Evolutionary conservation across 1,139 yeast genomes (phyloP).

Genomic region (Diutina sp.): DNA sequence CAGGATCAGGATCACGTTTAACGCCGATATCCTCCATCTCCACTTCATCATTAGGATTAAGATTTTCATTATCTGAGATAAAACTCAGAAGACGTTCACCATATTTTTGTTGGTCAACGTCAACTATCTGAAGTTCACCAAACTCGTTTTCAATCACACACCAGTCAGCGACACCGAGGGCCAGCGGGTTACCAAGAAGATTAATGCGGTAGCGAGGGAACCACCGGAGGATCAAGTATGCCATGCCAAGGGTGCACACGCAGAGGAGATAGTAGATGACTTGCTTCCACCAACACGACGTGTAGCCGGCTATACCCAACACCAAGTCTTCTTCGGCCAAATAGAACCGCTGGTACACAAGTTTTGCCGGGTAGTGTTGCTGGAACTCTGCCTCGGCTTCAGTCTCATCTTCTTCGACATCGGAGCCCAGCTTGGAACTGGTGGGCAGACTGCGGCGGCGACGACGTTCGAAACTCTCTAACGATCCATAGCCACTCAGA

Average conservation of each 20-base stretch:
- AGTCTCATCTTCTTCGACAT: not conserved
- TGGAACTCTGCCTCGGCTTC: not conserved
- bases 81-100: slow-evolving; percentile 63
- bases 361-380: slow-evolving; percentile 5
- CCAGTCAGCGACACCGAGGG: slow-evolving; percentile 83
- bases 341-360: slow-evolving; percentile 64
- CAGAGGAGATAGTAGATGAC: slow-evolving; percentile 43
- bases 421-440: not conserved
- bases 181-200: slow-evolving; percentile 50
- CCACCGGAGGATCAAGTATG: slow-evolving; percentile 72
- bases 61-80: slow-evolving; percentile 22
- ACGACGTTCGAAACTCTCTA: slow-evolving; percentile 3
- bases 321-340: slow-evolving; percentile 93
- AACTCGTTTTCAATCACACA: slow-evolving; percentile 87
- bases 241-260: slow-evolving; percentile 51
- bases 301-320: slow-evolving; percentile 86
- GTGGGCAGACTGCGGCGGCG: not conserved
- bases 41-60: slow-evolving; percentile 8
- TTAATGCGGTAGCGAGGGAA: slow-evolving; percentile 62
- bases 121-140: slow-evolving; percentile 64
- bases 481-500: slow-evolving; percentile 10
- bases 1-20: slow-evolving; percentile 35
- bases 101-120: slow-evolving; percentile 46
- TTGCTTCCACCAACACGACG: slow-evolving; percentile 34
- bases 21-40: slow-evolving; percentile 4